A percentile compares a stretch with the other conserved stretches of the same genome.
Conservation (phyloP, 345 rosid genomes). For the Gossypium rotundifolium region DNA sequence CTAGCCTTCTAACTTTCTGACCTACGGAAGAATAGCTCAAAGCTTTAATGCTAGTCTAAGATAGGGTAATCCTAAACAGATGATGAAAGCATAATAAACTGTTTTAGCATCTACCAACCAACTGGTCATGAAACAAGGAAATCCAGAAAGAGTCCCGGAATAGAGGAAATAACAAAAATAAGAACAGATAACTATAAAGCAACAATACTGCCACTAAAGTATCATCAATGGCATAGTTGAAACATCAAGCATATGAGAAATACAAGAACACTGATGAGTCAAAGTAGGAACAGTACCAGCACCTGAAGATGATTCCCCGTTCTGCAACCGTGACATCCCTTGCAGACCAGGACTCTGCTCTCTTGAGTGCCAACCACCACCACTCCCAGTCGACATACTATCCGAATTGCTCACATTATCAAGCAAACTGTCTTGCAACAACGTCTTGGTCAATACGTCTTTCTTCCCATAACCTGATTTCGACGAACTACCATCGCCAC, state of each 20-base stretch:
- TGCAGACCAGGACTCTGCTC: neutral
- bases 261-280: neutral
- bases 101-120: neutral
- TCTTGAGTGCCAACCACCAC: neutral
- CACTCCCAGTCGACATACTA: slow-evolving; percentile 2
- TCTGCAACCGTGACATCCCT: neutral
- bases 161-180: neutral
- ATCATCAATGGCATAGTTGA: neutral
- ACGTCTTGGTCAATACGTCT: neutral
- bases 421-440: neutral
- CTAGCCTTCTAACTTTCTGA: neutral
- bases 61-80: neutral
- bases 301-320: slow-evolving; percentile 54
- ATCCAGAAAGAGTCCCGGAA: neutral
- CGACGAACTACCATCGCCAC: slow-evolving; percentile 34
- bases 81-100: neutral
- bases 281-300: slow-evolving; percentile 33
- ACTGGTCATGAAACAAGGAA: neutral
- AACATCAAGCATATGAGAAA: neutral
- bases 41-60: neutral
- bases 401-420: slow-evolving; percentile 20
- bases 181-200: neutral
- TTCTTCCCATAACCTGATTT: slow-evolving; percentile 43
- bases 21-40: neutral
- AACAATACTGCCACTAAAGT: slow-evolving; percentile 4